Evolutionary conservation across 768 basidiomycete species (phyloP), one percentile per base, ranked within the genome.

Genomic region (Erythrobasidium yunnanense): DNA sequence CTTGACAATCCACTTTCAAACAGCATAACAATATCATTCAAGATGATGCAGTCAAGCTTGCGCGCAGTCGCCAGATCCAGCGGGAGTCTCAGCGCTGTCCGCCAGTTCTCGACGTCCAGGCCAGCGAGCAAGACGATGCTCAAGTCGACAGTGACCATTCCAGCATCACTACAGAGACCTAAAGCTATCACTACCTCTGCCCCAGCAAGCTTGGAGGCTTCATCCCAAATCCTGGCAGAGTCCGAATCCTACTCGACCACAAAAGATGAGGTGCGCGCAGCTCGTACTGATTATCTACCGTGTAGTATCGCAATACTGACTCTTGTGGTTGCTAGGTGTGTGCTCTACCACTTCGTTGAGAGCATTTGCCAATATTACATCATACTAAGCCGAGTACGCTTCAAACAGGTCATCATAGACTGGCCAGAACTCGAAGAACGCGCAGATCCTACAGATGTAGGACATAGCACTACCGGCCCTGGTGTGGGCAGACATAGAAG

Each of bases 401-500:
- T 11, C 38, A n/a, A 11, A 11, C 38, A 42, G 38, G 38, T 55
- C 25, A 55, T 34, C 8, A 34, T 29, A 22, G 54, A 55, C 29
- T 55, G 54, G 54, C 54, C 54, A 5, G 15, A 23, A 11, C 25
- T 55, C 15, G 54, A 11, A 55, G 54, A 55, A 11, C 15, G 54
- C 5, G 38, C 38, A 42, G 54, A 55, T 32, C 8, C 25, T 5
- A 13, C 20, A 7, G 54, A 55, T 32, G 54, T 55, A 18, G 66
- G 66, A 2, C 66, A 66, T 33, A 57, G 23, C n/a, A 66, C 66
- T 29, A 62, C 45, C 2, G 66, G 66, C 6, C 55, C 66, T 4
- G 66, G 56, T 42, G 56, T 66, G 87, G 81, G 88, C 85, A 55
- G 70, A 76, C 32, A 29, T 47, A 25, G 18, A 15, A 33, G n/a